These are phyloP conservation scores for Jamesozyma jinghongensis DNA, from an alignment of 805 yeast species.

Conservation along the genomic window DNA sequence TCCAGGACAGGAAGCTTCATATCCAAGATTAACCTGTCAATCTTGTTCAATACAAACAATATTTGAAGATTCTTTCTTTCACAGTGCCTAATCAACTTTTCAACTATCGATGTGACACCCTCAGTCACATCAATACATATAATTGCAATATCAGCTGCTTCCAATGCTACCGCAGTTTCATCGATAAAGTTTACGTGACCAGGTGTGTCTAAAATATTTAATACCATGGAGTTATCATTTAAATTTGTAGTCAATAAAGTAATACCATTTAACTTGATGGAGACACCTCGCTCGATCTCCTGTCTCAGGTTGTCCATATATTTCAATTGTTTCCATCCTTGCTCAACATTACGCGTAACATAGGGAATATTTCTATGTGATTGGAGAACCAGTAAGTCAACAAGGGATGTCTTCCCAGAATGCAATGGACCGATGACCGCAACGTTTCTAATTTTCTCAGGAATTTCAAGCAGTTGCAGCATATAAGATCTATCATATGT, in stretches of 20 bases:
- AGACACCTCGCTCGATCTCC: slow-evolving; percentile 62
- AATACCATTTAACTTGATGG: slow-evolving; percentile 55
- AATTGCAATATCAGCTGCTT: slow-evolving; percentile 55
- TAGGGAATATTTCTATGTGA: slow-evolving; percentile 44
- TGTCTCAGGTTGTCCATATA: slow-evolving; percentile 65
- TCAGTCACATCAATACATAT: slow-evolving; percentile 80
- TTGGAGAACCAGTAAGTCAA: slow-evolving; percentile 58
- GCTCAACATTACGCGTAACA: slow-evolving; percentile 23
- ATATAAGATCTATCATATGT: slow-evolving; percentile 56
- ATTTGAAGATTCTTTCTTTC: slow-evolving; percentile 43
- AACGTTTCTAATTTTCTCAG: slow-evolving; percentile 62
- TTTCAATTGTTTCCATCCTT: slow-evolving; percentile 40
- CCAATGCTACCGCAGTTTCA: slow-evolving; percentile 52
- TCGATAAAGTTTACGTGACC: slow-evolving; percentile 84
- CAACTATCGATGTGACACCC: slow-evolving; percentile 59
- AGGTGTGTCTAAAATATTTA: slow-evolving; percentile 76
- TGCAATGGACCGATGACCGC: slow-evolving; percentile 74
- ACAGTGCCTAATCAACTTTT: slow-evolving; percentile 44
- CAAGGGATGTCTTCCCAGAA: slow-evolving; percentile 76
- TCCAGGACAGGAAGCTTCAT: slow-evolving; percentile 65
- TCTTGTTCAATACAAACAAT: slow-evolving; percentile 60
- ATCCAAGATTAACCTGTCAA: slow-evolving; percentile 81
- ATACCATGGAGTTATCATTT: slow-evolving; percentile 43
- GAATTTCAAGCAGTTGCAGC: slow-evolving; percentile 39
- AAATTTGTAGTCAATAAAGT: slow-evolving; percentile 49